These are phyloP conservation scores for Chalciporus sp. DNA, from an alignment of 1,284 basidiomycete species.

Conservation along the genomic window DNA sequence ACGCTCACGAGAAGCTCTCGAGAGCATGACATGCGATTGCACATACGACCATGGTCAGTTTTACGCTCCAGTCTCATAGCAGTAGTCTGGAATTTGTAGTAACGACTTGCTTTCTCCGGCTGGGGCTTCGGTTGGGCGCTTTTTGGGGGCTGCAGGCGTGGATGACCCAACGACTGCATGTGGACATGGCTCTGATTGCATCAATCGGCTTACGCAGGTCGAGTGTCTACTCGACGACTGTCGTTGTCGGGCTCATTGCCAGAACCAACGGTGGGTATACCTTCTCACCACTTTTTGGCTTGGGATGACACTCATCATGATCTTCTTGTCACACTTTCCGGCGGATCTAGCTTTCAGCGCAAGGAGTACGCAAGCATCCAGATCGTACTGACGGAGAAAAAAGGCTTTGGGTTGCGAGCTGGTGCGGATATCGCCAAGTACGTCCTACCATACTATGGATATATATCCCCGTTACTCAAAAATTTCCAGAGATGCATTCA, in stretches of 20 bases:
- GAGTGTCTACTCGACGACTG: constrained; percentile 92
- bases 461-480: too few species aligned
- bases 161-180: constrained; percentile 74
- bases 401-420: constrained; percentile 92
- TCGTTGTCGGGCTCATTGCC: constrained; percentile 80
- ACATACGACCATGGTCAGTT: constrained; percentile 76
- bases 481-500: constrained; percentile 76
- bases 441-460: constrained; percentile 33
- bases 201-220: constrained; percentile 96
- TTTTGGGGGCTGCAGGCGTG: constrained; percentile 42
- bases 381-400: constrained; percentile 93
- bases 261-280: constrained; percentile 84
- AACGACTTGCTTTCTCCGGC: constrained; percentile 18
- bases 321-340: constrained; percentile 5
- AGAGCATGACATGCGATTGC: constrained; percentile 95
- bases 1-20: constrained; percentile 82
- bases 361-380: constrained; percentile 87
- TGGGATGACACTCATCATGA: constrained; percentile 1
- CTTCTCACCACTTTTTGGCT: constrained; percentile 16
- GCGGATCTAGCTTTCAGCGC: constrained; percentile 74
- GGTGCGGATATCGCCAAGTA: constrained; percentile 73
- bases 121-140: constrained; percentile 22
- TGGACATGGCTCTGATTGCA: constrained; percentile 90
- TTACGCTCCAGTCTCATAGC: constrained; percentile 19
- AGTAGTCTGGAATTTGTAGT: constrained; percentile 31